Conservation (phyloP, 176 grass and related monocot species). For the Puccinellia tenuiflora region DNA sequence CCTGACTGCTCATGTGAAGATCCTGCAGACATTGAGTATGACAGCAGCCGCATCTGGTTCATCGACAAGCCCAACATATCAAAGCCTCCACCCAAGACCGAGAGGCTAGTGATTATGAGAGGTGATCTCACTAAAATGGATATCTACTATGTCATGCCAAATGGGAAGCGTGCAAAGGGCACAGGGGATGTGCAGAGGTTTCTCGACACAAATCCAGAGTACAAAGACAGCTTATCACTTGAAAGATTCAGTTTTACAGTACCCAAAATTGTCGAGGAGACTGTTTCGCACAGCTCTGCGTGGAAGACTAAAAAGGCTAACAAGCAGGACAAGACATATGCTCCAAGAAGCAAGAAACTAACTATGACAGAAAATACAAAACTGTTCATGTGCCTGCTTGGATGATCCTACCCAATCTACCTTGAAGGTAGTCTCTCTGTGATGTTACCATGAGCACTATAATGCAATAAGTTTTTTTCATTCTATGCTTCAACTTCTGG, state of each 20-base stretch:
- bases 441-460: neutral
- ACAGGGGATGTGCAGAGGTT: too few relatives aligned
- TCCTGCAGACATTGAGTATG: too few relatives aligned
- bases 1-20: too few relatives aligned
- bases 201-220: conserved; percentile 59
- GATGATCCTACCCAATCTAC: too few relatives aligned
- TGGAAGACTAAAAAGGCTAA: conserved; percentile 46
- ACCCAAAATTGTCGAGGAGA: conserved; percentile 64
- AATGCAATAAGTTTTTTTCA: too few relatives aligned
- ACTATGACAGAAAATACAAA: neutral
- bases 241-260: conserved; percentile 66
- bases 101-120: too few relatives aligned
- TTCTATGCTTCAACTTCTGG: neutral
- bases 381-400: neutral
- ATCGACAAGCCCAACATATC: too few relatives aligned
- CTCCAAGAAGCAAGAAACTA: conserved; percentile 6
- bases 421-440: neutral
- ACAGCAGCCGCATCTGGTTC: too few relatives aligned
- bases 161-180: too few relatives aligned
- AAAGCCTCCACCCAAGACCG: too few relatives aligned
- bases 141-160: too few relatives aligned
- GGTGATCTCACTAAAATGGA: too few relatives aligned
- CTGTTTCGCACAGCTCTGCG: conserved; percentile 40
- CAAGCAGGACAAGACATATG: conserved; percentile 32
- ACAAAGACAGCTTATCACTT: conserved; percentile 40